Conservation (phyloP, 2,329 filamentous ascomycete genomes). For the Botrytis byssoidea region DNA sequence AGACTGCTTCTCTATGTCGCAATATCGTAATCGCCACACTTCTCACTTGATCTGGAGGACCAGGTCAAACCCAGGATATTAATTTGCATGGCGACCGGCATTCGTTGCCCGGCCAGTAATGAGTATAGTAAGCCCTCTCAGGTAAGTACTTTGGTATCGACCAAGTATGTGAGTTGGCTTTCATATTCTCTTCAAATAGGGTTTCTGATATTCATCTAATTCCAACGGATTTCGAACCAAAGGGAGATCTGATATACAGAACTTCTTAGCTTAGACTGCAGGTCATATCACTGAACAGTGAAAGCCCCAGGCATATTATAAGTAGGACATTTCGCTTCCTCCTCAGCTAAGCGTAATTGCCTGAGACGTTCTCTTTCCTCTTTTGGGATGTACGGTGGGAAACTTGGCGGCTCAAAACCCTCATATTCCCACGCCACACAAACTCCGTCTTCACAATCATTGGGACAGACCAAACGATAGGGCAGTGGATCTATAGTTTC, state of each 20-base stretch:
- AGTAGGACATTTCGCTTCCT: slow-evolving; percentile 1
- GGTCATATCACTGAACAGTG: neutral
- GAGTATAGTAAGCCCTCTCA: neutral
- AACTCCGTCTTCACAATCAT: too few species aligned
- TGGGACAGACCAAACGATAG: too few species aligned
- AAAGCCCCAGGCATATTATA: slow-evolving; percentile 6
- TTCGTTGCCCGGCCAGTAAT: neutral
- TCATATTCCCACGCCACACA: neutral
- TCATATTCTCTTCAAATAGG: too few species aligned
- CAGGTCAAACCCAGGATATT: neutral
- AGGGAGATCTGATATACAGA: rapidly evolving
- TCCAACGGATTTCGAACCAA: neutral
- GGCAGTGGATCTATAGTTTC: too few species aligned
- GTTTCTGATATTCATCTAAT: rapidly evolving
- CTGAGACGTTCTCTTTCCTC: neutral
- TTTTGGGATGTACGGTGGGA: neutral
- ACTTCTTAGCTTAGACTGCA: neutral
- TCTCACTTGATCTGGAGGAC: neutral
- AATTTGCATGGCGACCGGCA: neutral
- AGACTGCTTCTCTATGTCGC: neutral
- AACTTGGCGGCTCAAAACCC: neutral
- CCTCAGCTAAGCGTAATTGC: neutral
- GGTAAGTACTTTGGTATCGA: neutral
- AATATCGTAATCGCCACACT: neutral
- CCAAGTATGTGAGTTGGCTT: neutral